phyloP scores from a whole-genome alignment of 2,329 filamentous ascomycete species.

The Hymenoscyphus occultus region DNA sequence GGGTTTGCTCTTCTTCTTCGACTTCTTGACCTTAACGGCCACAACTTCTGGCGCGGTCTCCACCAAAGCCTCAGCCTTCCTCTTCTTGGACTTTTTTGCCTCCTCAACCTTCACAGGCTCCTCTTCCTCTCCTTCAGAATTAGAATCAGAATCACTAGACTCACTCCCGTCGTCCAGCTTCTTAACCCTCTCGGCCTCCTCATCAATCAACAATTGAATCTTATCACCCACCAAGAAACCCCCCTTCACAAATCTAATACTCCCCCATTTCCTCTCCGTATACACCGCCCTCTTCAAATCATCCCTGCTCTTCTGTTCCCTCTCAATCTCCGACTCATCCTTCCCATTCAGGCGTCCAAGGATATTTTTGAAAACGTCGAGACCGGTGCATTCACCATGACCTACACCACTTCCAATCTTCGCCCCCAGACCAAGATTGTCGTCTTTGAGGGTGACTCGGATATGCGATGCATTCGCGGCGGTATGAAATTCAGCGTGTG shows the following conservation, averaged over 20 bases:
- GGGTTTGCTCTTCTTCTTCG: constrained; percentile 39
- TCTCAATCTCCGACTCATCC: constrained; percentile 66
- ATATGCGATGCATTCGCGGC: constrained; percentile 83
- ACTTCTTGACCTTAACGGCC: constrained; percentile 33
- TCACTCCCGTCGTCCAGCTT: constrained; percentile 28
- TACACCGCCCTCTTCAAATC: constrained; percentile 72
- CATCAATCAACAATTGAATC: constrained; percentile 46
- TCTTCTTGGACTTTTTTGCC: constrained; percentile 38
- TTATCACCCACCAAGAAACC: constrained; percentile 64
- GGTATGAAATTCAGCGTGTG: constrained; percentile 73
- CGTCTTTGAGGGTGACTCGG: constrained; percentile 80
- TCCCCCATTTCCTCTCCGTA: constrained; percentile 71
- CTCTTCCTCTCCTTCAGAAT: constrained; percentile 21
- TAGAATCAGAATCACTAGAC: constrained; percentile 18
- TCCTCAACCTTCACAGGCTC: constrained; percentile 21
- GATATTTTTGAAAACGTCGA: constrained; percentile 82
- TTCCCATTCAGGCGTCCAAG: constrained; percentile 89
- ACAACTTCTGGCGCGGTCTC: constrained; percentile 27
- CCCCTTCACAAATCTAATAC: constrained; percentile 84
- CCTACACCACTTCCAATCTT: constrained; percentile 64
- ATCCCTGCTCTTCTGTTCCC: constrained; percentile 65
- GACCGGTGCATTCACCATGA: constrained; percentile 73
- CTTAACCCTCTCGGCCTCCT: constrained; percentile 35
- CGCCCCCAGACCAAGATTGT: constrained; percentile 86
- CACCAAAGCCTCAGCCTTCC: constrained; percentile 45